These are phyloP conservation scores for Exophiala spinifera DNA, from an alignment of 2,329 filamentous ascomycete species.

Conservation along the genomic window DNA sequence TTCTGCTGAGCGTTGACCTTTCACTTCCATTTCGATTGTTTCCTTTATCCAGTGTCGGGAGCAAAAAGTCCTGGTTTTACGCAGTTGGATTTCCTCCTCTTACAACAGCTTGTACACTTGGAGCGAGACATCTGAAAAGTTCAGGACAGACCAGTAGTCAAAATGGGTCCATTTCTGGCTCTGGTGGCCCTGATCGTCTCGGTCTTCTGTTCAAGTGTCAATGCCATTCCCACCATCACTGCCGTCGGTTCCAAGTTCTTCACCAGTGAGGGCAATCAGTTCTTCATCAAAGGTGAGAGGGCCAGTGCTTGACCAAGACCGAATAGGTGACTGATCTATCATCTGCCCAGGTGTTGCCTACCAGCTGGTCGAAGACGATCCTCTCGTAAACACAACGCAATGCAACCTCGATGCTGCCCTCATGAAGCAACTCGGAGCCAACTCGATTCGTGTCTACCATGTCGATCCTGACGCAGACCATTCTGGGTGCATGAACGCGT, in stretches of 20 bases:
- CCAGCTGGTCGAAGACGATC: constrained; percentile 65
- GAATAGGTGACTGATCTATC: neutral
- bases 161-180: constrained; percentile 10
- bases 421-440: constrained; percentile 78
- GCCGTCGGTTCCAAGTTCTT: constrained; percentile 80
- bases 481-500: constrained; percentile 73
- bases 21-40: no score
- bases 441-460: constrained; percentile 84
- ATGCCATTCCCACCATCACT: constrained; percentile 55
- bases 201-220: constrained; percentile 32
- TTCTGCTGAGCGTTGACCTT: neutral
- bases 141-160: neutral
- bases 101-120: neutral
- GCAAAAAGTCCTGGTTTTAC: neutral
- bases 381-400: constrained; percentile 71
- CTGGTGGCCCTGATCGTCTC: constrained; percentile 16
- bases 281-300: constrained; percentile 72
- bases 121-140: neutral
- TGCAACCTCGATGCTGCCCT: constrained; percentile 70
- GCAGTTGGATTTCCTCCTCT: neutral
- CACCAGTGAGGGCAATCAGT: constrained; percentile 73
- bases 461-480: constrained; percentile 72
- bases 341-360: constrained; percentile 67
- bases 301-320: neutral
- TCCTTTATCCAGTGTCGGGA: neutral